These are phyloP conservation scores for Ceratocystis cubensis DNA, from an alignment of 2,329 filamentous ascomycete species.

Conservation along the genomic window DNA sequence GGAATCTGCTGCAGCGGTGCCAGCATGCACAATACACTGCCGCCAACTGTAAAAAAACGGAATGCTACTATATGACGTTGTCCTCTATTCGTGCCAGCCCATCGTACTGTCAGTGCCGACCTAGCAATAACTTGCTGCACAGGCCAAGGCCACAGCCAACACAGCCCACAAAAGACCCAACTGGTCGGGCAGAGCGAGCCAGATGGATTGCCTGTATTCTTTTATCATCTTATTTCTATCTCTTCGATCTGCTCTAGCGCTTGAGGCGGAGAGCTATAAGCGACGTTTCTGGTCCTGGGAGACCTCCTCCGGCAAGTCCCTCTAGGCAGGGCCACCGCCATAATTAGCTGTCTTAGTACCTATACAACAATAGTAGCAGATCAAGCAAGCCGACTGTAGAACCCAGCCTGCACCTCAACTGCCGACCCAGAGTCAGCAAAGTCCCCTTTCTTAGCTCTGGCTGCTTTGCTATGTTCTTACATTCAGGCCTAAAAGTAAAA, in stretches of 20 bases:
- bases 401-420: not conserved
- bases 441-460: too few species aligned
- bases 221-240: not conserved
- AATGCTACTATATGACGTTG: conserved; percentile 8
- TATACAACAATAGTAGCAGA: not conserved
- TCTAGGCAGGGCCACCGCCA: too few species aligned
- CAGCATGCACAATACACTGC: not conserved
- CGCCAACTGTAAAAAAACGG: not conserved
- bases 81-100: not conserved
- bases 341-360: too few species aligned
- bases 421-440: not conserved
- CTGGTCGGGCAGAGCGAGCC: conserved; percentile 4
- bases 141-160: not conserved
- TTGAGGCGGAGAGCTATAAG: too few species aligned
- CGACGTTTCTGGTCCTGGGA: too few species aligned
- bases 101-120: not conserved
- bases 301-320: too few species aligned
- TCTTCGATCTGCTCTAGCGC: not conserved
- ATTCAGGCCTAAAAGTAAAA: too few species aligned
- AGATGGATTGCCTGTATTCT: not conserved
- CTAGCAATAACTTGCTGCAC: conserved; percentile 2
- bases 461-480: too few species aligned
- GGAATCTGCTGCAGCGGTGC: not conserved
- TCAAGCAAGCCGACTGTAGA: not conserved
- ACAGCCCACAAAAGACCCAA: conserved; percentile 5